A percentile compares a stretch with the other conserved stretches of the same genome.
Evolutionary conservation across 2,329 filamentous ascomycete genomes (phyloP).

Genomic region (Xylaria arbuscula): DNA sequence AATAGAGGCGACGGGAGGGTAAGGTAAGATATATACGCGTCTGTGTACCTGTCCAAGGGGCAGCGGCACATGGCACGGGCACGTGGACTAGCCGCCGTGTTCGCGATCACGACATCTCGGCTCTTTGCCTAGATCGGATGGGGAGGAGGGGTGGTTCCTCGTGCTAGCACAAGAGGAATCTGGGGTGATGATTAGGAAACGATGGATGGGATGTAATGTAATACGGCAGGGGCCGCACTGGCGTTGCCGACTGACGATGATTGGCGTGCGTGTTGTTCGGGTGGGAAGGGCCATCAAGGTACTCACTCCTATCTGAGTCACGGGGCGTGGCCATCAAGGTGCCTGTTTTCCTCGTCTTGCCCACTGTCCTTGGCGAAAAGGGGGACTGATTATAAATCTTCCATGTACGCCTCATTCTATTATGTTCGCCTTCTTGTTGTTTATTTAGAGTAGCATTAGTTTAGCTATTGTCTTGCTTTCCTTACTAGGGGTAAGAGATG

Average conservation of each 20-base stretch:
- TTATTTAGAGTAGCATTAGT: neutral
- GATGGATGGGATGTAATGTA: neutral
- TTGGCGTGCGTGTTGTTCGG: constrained; percentile 14
- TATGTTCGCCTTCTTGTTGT: neutral
- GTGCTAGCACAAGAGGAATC: no score
- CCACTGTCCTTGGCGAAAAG: constrained; percentile 23
- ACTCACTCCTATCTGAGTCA: neutral
- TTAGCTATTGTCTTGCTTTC: neutral
- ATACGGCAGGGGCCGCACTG: constrained; percentile 8
- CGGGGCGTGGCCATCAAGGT: constrained; percentile 36
- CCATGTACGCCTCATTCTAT: neutral
- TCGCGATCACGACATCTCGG: constrained; percentile 21
- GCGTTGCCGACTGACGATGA: constrained; percentile 27
- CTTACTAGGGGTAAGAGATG: neutral
- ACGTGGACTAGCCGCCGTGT: constrained; percentile 11
- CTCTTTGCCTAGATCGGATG: constrained; percentile 27
- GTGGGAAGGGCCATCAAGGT: constrained; percentile 33
- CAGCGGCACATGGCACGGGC: constrained; percentile 12
- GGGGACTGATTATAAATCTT: constrained; percentile 30
- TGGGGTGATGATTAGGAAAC: neutral
- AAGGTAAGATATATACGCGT: constrained; percentile 19
- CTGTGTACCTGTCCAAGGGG: neutral
- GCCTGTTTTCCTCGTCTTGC: constrained; percentile 16
- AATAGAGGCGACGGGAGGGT: constrained; percentile 32
- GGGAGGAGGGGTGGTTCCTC: neutral